A percentile compares a stretch with the other conserved stretches of the same genome.
Evolutionary conservation across 2,329 filamentous ascomycete species (phyloP).

Genomic region (Dryadomyces sulphureus): DNA sequence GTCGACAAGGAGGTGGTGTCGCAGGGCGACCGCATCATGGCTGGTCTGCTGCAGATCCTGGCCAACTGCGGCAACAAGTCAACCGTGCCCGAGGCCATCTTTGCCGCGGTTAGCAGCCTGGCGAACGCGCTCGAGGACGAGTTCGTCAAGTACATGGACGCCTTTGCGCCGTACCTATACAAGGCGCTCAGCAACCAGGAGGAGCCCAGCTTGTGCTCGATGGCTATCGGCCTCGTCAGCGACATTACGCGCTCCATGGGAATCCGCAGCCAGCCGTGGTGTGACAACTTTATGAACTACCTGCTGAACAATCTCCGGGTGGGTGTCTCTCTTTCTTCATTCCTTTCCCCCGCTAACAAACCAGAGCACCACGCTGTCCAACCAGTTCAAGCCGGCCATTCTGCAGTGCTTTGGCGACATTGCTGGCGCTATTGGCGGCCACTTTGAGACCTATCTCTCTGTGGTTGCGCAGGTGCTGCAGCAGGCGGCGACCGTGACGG

Average conservation of each 20-base stretch:
- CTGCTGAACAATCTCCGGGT: conserved; percentile 81
- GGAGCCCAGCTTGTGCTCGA: conserved; percentile 82
- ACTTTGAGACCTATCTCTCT: conserved; percentile 84
- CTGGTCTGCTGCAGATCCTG: conserved; percentile 68
- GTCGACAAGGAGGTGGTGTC: conserved; percentile 84
- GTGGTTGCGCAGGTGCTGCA: conserved; percentile 90
- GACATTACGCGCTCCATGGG: conserved; percentile 89
- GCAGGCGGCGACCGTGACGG: conserved; percentile 74
- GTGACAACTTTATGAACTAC: conserved; percentile 97
- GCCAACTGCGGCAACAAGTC: conserved; percentile 69
- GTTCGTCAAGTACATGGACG: conserved; percentile 95
- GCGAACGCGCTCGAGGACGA: conserved; percentile 84
- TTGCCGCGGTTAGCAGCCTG: conserved; percentile 82
- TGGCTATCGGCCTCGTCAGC: conserved; percentile 94
- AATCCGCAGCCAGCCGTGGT: conserved; percentile 83
- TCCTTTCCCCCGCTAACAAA: conserved; percentile 3
- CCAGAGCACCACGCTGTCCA: conserved; percentile 70
- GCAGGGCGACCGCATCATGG: conserved; percentile 89
- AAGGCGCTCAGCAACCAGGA: conserved; percentile 92
- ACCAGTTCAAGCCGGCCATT: conserved; percentile 96
- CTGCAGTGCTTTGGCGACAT: conserved; percentile 97
- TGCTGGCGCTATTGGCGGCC: conserved; percentile 78
- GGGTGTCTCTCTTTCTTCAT: conserved; percentile 19
- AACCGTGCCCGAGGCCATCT: conserved; percentile 85
- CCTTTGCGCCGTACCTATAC: conserved; percentile 83